These are phyloP conservation scores for Metschnikowia vanudenii DNA, from an alignment of 805 yeast genomes.

Conservation along the genomic window DNA sequence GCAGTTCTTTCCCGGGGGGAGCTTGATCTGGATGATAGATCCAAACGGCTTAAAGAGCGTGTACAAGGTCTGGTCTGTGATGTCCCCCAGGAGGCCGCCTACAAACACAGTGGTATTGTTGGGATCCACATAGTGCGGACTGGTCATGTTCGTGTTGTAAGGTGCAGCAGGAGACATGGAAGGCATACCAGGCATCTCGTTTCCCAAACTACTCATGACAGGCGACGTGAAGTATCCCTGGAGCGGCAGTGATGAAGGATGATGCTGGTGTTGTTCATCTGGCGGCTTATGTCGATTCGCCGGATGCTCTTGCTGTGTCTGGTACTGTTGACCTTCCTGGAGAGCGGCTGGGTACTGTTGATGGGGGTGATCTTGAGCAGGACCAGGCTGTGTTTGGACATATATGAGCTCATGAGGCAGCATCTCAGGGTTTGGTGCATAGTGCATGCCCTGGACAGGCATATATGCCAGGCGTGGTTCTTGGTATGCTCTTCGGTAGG, in stretches of 20 bases:
- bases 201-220: constrained; percentile 1
- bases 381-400: background rate
- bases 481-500: constrained; percentile 5
- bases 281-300: no score
- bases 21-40: constrained; percentile 62
- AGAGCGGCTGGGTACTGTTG: no score
- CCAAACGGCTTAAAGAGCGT: constrained; percentile 74
- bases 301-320: no score
- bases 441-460: background rate
- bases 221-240: constrained; percentile 4
- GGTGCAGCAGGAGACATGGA: background rate
- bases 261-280: no score
- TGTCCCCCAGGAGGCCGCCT: constrained; percentile 69
- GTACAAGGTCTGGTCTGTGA: constrained; percentile 58
- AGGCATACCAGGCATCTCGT: background rate
- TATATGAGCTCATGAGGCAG: constrained; percentile 5
- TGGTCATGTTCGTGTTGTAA: background rate
- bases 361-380: no score
- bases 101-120: constrained; percentile 73
- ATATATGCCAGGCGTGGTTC: no score
- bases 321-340: no score
- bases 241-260: background rate
- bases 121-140: constrained; percentile 7
- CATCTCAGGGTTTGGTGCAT: background rate
- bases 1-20: constrained; percentile 80